Conservation (phyloP, 805 yeast species). For the Monosporozyma siamensis region DNA sequence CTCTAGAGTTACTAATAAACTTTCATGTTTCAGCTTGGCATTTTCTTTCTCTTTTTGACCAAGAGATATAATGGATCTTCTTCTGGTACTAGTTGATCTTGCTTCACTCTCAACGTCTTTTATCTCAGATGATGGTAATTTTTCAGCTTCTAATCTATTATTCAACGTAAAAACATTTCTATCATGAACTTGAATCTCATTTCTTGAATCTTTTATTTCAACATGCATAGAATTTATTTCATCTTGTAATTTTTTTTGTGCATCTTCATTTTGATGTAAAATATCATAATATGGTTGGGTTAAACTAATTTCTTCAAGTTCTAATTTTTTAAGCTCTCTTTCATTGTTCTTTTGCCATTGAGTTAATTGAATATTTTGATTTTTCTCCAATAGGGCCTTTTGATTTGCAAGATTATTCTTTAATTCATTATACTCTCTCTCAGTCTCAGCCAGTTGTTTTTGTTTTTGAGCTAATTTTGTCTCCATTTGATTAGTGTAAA, state of each 20-base stretch:
- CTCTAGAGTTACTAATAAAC: constrained; percentile 3
- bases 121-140: constrained; percentile 10
- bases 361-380: constrained; percentile 9
- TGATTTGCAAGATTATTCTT: background rate
- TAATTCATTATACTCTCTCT: constrained; percentile 18
- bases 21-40: background rate
- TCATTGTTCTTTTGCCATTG: constrained; percentile 23
- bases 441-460: constrained; percentile 31
- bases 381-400: background rate
- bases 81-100: background rate
- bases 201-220: constrained; percentile 13
- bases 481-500: constrained; percentile 26
- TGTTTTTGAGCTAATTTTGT: constrained; percentile 31
- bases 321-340: constrained; percentile 22
- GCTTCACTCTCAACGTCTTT: background rate
- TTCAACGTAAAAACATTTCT: constrained; percentile 25
- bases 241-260: constrained; percentile 25
- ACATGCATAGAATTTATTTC: constrained; percentile 24
- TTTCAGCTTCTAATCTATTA: constrained; percentile 19
- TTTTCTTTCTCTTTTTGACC: constrained; percentile 8
- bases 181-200: constrained; percentile 32
- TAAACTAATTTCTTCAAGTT: constrained; percentile 24
- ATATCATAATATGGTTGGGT: constrained; percentile 36
- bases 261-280: constrained; percentile 33
- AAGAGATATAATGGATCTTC: constrained; percentile 22